A percentile compares a stretch with the other conserved stretches of the same genome.
These are phyloP conservation scores for Apiotrichum brassicae DNA, from an alignment of 1,284 basidiomycete species.

Conservation along the genomic window DNA sequence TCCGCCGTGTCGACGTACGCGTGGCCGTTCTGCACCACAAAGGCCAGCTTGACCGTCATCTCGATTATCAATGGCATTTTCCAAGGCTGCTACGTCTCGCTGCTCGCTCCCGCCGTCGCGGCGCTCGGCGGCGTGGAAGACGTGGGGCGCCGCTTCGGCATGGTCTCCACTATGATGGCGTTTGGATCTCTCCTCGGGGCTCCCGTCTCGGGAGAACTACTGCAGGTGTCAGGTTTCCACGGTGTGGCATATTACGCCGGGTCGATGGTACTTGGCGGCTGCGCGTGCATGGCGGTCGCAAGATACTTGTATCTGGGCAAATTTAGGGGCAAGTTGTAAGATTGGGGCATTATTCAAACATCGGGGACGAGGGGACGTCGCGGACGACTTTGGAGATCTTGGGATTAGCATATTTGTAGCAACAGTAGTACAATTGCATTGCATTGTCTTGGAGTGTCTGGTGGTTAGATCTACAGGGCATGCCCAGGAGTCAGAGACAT, in stretches of 20 bases:
- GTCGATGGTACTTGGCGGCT: constrained; percentile 8
- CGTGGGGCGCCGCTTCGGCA: constrained; percentile 24
- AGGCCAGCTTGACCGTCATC: constrained; percentile 16
- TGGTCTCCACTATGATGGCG: constrained; percentile 18
- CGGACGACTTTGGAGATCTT: no score
- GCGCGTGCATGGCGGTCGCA: background rate
- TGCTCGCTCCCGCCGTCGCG: constrained; percentile 22
- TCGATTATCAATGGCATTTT: constrained; percentile 21
- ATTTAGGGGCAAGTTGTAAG: constrained; percentile 1
- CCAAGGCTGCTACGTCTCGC: constrained; percentile 23
- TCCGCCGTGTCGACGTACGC: constrained; percentile 20
- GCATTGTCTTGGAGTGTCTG: no score
- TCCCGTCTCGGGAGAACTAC: constrained; percentile 16
- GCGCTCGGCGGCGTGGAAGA: constrained; percentile 23
- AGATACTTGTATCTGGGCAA: background rate
- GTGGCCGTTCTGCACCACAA: constrained; percentile 22
- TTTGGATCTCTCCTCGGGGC: constrained; percentile 16
- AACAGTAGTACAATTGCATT: no score
- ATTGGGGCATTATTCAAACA: no score
- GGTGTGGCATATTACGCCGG: constrained; percentile 20
- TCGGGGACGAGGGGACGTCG: no score
- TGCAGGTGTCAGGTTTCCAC: constrained; percentile 7
- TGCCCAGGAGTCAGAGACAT: no score
- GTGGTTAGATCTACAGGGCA: no score
- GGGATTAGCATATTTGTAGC: no score